Conservation (phyloP, 2,329 filamentous ascomycete species). For the Fusarium annulatum region DNA sequence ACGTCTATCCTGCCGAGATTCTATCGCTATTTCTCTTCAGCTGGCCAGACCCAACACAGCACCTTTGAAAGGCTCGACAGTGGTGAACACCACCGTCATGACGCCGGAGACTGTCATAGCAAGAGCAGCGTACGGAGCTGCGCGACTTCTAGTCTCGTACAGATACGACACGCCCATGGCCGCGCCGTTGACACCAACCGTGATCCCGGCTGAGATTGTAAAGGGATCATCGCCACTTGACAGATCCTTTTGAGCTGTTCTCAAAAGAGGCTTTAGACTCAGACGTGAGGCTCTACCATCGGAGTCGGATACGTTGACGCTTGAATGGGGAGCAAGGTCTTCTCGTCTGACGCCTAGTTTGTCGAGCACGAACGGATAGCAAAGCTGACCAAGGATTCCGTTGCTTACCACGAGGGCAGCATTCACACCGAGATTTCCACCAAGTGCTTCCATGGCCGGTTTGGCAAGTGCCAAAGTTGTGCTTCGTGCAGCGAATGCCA, state of each 20-base stretch:
- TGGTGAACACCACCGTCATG: slow-evolving; percentile 65
- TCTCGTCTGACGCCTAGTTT: slow-evolving; percentile 43
- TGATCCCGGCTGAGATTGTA: slow-evolving; percentile 62
- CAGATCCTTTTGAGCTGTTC: slow-evolving; percentile 19
- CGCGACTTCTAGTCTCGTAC: slow-evolving; percentile 63
- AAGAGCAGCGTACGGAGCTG: slow-evolving; percentile 66
- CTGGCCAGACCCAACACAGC: slow-evolving; percentile 52
- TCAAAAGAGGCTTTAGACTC: slow-evolving; percentile 2
- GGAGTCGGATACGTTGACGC: not conserved
- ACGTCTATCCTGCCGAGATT: not conserved
- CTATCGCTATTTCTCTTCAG: slow-evolving; percentile 26
- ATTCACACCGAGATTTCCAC: slow-evolving; percentile 59
- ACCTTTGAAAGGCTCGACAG: slow-evolving; percentile 57
- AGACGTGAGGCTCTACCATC: slow-evolving; percentile 1
- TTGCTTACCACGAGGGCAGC: slow-evolving; percentile 64
- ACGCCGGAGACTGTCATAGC: slow-evolving; percentile 69
- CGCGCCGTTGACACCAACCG: slow-evolving; percentile 68
- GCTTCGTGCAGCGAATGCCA: slow-evolving; percentile 62
- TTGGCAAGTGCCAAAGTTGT: slow-evolving; percentile 62
- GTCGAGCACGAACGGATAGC: slow-evolving; percentile 52
- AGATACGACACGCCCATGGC: slow-evolving; percentile 70
- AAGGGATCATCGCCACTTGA: slow-evolving; percentile 46
- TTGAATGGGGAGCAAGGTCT: not conserved
- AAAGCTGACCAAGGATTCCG: slow-evolving; percentile 58
- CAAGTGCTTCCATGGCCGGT: slow-evolving; percentile 58